Base-by-base conservation (phyloP, 371 early-diverging fungal genomes). In the Mortierella sp. region DNA sequence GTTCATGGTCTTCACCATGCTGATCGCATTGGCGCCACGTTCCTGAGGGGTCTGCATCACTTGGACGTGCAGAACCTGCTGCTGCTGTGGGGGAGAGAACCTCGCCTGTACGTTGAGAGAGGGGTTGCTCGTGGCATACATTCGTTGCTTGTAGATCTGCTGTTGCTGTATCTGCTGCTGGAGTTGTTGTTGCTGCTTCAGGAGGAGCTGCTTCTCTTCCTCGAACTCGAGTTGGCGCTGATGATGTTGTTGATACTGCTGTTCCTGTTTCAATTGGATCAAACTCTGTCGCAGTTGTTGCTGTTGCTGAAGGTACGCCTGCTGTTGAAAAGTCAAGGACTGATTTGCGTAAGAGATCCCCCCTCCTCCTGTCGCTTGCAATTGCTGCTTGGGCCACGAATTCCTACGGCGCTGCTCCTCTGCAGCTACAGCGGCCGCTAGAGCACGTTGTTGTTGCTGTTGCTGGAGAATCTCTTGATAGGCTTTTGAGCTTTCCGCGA, bases 351-450 rank as follows among this genome's bases (percentile, higher is more conserved):
- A 27, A 24, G 49, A 16, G 18, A 65, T 41, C 32, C 60, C 65
- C 0, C 8, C 21, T 18, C 29, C 44, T 29, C 32, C 49, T 1
- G 44, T 27, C 4, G 51, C 4, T 8, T 32, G n/a, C 8, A 24
- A 27, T 12, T 49, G 72, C 51, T 72, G 72, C 72, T 72, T 72
- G 49, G 72, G 72, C 72, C 72, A 72, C 51, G 72, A 72, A 35
- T 72, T 72, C 44, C 72, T 51, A 32, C 72, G 65, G 24, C 41
- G 65, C 16, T 65, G 65, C 65, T 65, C 65, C 24, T 65, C 65
- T 18, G 35, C 65, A 8, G 8, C 21, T 5, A 18, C 63, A 35
- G 21, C 16, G 2, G 38, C 10, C 18, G 65, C 38, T 65, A 35
- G 4, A 32, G 14, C 18, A 21, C 51, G 21, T 51, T 60, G 60